Evolutionary conservation across 306 rosid species (phyloP).

Genomic region (Echinosophora koreensis): DNA sequence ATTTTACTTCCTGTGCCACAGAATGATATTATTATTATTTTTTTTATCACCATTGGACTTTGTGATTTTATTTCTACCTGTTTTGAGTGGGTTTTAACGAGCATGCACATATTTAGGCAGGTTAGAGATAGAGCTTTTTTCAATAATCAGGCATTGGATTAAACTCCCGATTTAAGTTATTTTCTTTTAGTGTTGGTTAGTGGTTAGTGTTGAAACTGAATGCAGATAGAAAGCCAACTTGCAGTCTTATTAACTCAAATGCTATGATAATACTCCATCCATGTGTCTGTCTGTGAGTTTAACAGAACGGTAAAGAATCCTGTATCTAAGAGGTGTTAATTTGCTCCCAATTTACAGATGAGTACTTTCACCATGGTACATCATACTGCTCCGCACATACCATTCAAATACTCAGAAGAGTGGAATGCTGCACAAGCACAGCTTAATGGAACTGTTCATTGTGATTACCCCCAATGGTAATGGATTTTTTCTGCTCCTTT

Average conservation of each 20-base stretch:
- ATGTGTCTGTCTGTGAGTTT: not conserved
- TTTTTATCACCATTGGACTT: conserved; percentile 12
- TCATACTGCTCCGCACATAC: conserved; percentile 98
- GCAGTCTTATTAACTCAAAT: conserved; percentile 11
- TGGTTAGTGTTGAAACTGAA: conserved; percentile 23
- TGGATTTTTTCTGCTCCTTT: conserved; percentile 38
- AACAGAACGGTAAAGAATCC: not conserved
- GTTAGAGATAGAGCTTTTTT: conserved; percentile 9
- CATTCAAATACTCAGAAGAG: conserved; percentile 84
- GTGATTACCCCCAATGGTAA: conserved; percentile 94
- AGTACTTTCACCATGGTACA: conserved; percentile 99
- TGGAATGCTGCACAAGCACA: conserved; percentile 98
- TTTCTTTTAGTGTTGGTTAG: conserved; percentile 4
- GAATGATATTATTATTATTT: conserved; percentile 40
- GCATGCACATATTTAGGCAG: conserved; percentile 1
- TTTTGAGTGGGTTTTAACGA: conserved; percentile 29
- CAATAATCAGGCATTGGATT: conserved; percentile 16
- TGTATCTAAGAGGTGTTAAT: conserved; percentile 46
- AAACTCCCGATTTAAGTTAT: conserved; percentile 29
- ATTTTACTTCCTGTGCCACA: conserved; percentile 43
- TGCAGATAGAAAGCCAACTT: conserved; percentile 8
- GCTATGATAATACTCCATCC: not conserved
- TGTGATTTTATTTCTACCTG: conserved; percentile 9
- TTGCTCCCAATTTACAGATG: conserved; percentile 63
- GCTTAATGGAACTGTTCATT: conserved; percentile 95